Evolutionary conservation across 1,284 basidiomycete species (phyloP).

Genomic region (Sanghuangporus sanghuang): DNA sequence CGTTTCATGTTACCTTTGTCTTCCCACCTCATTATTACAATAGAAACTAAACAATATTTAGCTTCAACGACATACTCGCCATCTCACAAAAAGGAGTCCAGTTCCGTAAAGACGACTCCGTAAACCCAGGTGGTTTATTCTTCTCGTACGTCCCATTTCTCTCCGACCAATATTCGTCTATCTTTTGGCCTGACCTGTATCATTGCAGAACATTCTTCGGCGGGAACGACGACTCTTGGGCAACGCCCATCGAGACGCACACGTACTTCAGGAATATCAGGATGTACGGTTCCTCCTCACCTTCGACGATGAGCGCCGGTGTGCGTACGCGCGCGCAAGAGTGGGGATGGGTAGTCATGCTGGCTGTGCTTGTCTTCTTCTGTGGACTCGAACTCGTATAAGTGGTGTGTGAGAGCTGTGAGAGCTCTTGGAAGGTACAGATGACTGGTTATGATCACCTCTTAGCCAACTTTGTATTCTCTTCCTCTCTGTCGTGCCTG

Average conservation of each 20-base stretch:
- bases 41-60: constrained; percentile 22
- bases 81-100: constrained; percentile 48
- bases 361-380: constrained; percentile 14
- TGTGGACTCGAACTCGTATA: constrained; percentile 14
- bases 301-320: constrained; percentile 7
- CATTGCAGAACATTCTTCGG: constrained; percentile 63
- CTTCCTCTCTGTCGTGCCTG: too few relatives aligned
- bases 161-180: too few relatives aligned
- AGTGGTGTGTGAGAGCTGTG: neutral
- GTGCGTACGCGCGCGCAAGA: constrained; percentile 5
- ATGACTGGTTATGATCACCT: too few relatives aligned
- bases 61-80: constrained; percentile 51
- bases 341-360: constrained; percentile 13
- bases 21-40: neutral
- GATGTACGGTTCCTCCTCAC: constrained; percentile 37
- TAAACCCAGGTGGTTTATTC: constrained; percentile 56
- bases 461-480: too few relatives aligned
- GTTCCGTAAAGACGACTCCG: constrained; percentile 39
- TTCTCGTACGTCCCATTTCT: constrained; percentile 47
- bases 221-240: constrained; percentile 61
- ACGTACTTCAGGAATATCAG: constrained; percentile 68
- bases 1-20: constrained; percentile 21
- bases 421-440: too few relatives aligned
- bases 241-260: constrained; percentile 52
- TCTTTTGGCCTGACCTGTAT: neutral